These are phyloP conservation scores for Lycium ferocissimum DNA, from an alignment of 257 asterid species.

Conservation along the genomic window DNA sequence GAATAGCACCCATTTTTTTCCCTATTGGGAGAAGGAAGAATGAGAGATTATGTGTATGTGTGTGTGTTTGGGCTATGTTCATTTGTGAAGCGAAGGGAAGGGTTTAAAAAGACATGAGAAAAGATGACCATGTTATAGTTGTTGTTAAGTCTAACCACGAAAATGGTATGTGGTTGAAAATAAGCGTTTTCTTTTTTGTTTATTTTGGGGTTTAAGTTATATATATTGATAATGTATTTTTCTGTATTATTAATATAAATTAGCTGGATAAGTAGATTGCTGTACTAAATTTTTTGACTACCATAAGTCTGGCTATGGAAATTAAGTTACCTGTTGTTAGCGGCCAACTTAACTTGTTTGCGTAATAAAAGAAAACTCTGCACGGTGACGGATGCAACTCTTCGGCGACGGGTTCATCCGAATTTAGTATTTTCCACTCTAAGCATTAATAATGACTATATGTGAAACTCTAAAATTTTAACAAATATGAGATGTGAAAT, in stretches of 20 bases:
- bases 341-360: not conserved
- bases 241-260: too few relatives aligned
- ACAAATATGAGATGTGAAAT: not conserved
- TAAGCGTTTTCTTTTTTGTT: not conserved
- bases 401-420: not conserved
- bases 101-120: slow-evolving; percentile 65
- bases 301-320: too few relatives aligned
- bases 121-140: slow-evolving; percentile 30
- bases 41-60: not conserved
- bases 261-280: too few relatives aligned
- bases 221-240: not conserved
- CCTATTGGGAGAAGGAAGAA: slow-evolving; percentile 27
- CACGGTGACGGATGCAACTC: not conserved
- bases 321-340: too few relatives aligned
- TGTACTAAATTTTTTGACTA: too few relatives aligned
- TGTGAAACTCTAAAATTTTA: not conserved
- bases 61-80: slow-evolving; percentile 13
- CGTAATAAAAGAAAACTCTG: not conserved
- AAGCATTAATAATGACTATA: not conserved
- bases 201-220: not conserved
- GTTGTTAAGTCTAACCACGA: slow-evolving; percentile 45
- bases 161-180: slow-evolving; percentile 48
- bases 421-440: not conserved
- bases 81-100: slow-evolving; percentile 35
- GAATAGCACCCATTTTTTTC: slow-evolving; percentile 50